Base-by-base conservation (phyloP, 805 yeast species). In the Yamadazyma insecticola region DNA sequence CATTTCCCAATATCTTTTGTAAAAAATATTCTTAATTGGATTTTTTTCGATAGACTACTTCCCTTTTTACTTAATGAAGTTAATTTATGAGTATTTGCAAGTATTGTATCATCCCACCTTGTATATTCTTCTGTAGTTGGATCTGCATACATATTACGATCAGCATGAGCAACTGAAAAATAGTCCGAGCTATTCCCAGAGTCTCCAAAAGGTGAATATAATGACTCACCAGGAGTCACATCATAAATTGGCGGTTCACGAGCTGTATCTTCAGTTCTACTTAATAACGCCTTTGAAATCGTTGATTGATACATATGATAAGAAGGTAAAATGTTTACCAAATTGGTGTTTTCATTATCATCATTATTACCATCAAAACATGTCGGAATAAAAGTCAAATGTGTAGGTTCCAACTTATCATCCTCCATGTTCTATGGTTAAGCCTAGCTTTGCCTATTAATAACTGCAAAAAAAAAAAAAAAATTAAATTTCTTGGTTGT, bases 161-260 rank as follows among this genome's bases (percentile, higher is more conserved):
- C 24, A 12, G 13, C n/a, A 11, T 17, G 28, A 7, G 6, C 13
- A 12, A 9, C 24, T 14, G n/a, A 10, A 15, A 8, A 23, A n/a
- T n/a, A n/a, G n/a, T n/a, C n/a, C n/a, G n/a, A n/a, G n/a, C n/a
- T n/a, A n/a, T n/a, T n/a, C n/a, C n/a, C n/a, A n/a, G n/a, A n/a
- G n/a, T n/a, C n/a, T n/a, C n/a, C n/a, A n/a, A n/a, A n/a, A n/a
- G n/a, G n/a, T n/a, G n/a, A n/a, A n/a, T n/a, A n/a, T n/a, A n/a
- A n/a, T n/a, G n/a, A n/a, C n/a, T n/a, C n/a, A n/a, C n/a, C 40
- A 1, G 59, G 54, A 1, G 53, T 49, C 35, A 50, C 29, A 24
- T 54, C 58, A 36, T 65, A 65, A 20, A 39, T 50, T 3, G 72
- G 72, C 2, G 72, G 72, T 22, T 60, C 64, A 6, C 55, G 58